These are phyloP conservation scores for Solanum hybrid DNA, from an alignment of 305 asterid species.

Conservation along the genomic window DNA sequence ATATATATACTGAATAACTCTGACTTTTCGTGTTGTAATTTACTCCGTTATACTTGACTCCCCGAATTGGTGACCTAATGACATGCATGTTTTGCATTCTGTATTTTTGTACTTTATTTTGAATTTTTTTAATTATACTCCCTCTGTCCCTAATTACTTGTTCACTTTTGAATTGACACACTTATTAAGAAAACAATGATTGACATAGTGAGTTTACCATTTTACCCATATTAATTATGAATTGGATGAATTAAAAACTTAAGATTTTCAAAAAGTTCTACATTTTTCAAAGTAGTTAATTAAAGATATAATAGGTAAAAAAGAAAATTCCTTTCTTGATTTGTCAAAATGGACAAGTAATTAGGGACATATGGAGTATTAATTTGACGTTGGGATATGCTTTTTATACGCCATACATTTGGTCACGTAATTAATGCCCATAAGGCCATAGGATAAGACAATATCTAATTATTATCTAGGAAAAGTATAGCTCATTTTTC, in stretches of 20 bases:
- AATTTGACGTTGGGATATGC: not conserved
- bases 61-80: conserved; percentile 11
- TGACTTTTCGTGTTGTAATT: not conserved
- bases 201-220: too few species aligned
- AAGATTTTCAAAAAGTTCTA: too few species aligned
- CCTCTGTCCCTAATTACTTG: too few species aligned
- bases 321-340: too few species aligned
- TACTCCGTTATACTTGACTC: not conserved
- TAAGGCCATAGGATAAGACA: not conserved
- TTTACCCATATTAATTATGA: too few species aligned
- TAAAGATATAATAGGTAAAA: too few species aligned
- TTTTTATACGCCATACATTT: not conserved
- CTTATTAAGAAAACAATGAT: too few species aligned
- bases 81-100: conserved; percentile 32
- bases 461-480: not conserved
- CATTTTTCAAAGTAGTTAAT: too few species aligned
- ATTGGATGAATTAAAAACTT: too few species aligned
- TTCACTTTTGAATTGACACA: too few species aligned
- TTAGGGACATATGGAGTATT: not conserved
- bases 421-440: conserved; percentile 5
- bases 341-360: too few species aligned
- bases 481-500: not conserved
- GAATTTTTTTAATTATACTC: not conserved
- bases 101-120: conserved; percentile 19
- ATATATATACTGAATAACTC: not conserved